Evolutionary conservation across 148 eudicot genomes (phyloP).

Genomic region (Chenopodium suecicum): DNA sequence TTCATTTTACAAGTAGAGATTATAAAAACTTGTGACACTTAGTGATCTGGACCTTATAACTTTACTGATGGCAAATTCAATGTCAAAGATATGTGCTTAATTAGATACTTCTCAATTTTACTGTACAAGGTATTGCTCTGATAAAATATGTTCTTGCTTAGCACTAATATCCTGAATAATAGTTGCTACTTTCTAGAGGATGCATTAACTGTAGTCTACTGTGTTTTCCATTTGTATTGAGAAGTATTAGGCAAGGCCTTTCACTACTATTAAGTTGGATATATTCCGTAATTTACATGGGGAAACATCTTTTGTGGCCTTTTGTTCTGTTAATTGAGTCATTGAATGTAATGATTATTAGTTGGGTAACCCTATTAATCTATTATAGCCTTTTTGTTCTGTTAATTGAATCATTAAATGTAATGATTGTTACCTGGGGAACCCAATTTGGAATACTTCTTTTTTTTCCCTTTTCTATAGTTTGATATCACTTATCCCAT

Average conservation of each 20-base stretch:
- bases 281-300: background rate
- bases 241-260: background rate
- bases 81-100: background rate
- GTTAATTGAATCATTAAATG: background rate
- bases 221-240: background rate
- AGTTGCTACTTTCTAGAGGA: background rate
- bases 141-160: background rate
- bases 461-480: background rate
- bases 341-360: background rate
- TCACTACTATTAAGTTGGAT: background rate
- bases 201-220: too few relatives aligned
- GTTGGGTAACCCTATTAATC: background rate
- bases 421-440: background rate
- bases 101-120: background rate
- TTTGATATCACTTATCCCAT: constrained; percentile 8
- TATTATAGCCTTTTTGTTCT: background rate
- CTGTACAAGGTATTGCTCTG: background rate
- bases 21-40: background rate
- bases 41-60: background rate
- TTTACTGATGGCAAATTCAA: background rate
- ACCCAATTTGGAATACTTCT: background rate
- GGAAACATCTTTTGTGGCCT: background rate
- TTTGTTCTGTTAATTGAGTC: background rate
- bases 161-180: background rate
- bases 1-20: background rate